These are phyloP conservation scores for Pilobolus umbonatus DNA, from an alignment of 192 early-diverging fungal genomes.

Conservation along the genomic window DNA sequence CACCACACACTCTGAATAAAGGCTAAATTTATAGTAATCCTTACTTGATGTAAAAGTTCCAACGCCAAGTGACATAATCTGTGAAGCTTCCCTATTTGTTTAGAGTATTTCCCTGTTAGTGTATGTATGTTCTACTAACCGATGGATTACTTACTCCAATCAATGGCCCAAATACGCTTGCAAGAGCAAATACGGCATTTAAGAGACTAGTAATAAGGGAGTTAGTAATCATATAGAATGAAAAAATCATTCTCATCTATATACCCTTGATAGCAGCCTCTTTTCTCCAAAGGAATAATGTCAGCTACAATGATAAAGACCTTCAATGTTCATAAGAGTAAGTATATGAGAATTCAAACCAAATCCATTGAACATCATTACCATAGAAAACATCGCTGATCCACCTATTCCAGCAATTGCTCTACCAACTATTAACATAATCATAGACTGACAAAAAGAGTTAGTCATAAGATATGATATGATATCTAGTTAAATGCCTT, in stretches of 20 bases:
- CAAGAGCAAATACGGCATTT: conserved; percentile 33
- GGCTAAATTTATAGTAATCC: no score
- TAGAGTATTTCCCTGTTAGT: background rate
- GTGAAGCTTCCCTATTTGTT: conserved; percentile 22
- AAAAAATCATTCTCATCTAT: background rate
- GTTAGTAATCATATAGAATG: no score
- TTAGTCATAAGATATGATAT: background rate
- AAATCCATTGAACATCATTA: background rate
- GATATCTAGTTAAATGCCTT: conserved; percentile 33
- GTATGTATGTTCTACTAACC: background rate
- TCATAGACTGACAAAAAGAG: conserved; percentile 11
- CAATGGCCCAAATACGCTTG: conserved; percentile 30
- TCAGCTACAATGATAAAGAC: conserved; percentile 82
- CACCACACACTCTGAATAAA: no score
- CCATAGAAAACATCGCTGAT: conserved; percentile 53
- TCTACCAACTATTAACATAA: conserved; percentile 56
- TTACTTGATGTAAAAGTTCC: conserved; percentile 39
- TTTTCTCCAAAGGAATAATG: conserved; percentile 72
- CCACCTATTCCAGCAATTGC: conserved; percentile 64
- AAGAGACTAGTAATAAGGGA: conserved; percentile 37
- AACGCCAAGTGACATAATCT: conserved; percentile 34
- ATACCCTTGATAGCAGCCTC: conserved; percentile 60
- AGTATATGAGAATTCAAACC: no score
- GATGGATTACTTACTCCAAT: conserved; percentile 28
- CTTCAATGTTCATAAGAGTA: no score